These are phyloP conservation scores for Mucor sp. DNA, from an alignment of 371 early-diverging fungal genomes.

Conservation along the genomic window DNA sequence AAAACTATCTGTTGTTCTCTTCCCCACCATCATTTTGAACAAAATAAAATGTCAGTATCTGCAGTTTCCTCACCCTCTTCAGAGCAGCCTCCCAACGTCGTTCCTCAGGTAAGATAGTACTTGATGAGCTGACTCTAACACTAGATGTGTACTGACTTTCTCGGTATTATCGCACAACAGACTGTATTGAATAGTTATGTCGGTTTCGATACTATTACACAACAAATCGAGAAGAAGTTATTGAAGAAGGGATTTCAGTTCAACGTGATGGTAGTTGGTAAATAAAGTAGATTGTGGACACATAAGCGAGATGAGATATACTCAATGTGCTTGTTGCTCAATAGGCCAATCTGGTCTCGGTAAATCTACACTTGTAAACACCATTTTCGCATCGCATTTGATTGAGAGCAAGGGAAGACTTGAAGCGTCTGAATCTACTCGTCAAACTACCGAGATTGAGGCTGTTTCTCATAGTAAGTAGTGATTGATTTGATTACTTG, in stretches of 20 bases:
- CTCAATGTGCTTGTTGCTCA: neutral
- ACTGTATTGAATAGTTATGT: slow-evolving; percentile 78
- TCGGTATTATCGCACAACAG: slow-evolving; percentile 34
- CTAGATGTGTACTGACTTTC: neutral
- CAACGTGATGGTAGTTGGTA: slow-evolving; percentile 94
- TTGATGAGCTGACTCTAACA: neutral
- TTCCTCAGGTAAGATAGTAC: slow-evolving; percentile 4
- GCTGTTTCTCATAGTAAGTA: slow-evolving; percentile 75
- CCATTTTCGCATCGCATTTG: slow-evolving; percentile 85
- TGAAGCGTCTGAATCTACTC: slow-evolving; percentile 69
- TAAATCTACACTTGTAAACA: slow-evolving; percentile 98
- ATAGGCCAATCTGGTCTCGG: slow-evolving; percentile 97
- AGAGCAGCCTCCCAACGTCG: slow-evolving; percentile 11
- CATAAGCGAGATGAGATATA: neutral
- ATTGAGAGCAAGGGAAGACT: slow-evolving; percentile 84
- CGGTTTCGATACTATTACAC: slow-evolving; percentile 94
- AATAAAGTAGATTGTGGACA: neutral
- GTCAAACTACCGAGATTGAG: slow-evolving; percentile 86
- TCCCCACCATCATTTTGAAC: neutral
- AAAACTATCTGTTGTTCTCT: neutral
- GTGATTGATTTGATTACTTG: neutral
- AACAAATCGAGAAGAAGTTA: slow-evolving; percentile 91
- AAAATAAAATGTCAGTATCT: slow-evolving; percentile 10
- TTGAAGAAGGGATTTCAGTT: slow-evolving; percentile 94
- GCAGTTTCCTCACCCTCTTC: slow-evolving; percentile 23